A percentile compares a stretch with the other conserved stretches of the same genome.
Conservation (phyloP, 768 basidiomycete genomes). For the Coprinopsis sp. region DNA sequence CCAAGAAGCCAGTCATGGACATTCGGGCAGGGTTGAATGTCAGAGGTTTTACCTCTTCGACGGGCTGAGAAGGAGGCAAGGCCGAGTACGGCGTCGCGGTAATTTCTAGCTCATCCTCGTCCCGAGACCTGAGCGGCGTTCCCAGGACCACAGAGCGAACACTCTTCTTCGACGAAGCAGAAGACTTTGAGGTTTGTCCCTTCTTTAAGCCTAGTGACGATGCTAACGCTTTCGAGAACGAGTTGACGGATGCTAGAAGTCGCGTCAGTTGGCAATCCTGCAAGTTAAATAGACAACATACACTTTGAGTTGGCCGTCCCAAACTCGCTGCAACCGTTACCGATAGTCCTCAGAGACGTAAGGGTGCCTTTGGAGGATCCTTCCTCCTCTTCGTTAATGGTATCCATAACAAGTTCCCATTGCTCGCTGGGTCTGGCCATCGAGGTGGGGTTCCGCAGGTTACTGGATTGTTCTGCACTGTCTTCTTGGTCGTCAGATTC, state of each 20-base stretch:
- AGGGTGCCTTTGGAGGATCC: conserved; percentile 42
- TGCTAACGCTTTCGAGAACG: conserved; percentile 4
- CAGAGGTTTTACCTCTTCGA: conserved; percentile 25
- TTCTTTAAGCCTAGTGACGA: conserved; percentile 60
- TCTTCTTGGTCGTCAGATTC: conserved; percentile 23
- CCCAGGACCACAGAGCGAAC: too few species aligned
- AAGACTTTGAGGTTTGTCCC: conserved; percentile 30
- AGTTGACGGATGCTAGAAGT: conserved; percentile 6
- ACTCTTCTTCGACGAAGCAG: too few species aligned
- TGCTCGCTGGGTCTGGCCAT: conserved; percentile 56
- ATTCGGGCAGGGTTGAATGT: conserved; percentile 35
- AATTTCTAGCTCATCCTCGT: conserved; percentile 38
- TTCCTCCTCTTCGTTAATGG: conserved; percentile 66
- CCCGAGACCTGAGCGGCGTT: too few species aligned
- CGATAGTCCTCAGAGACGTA: conserved; percentile 39
- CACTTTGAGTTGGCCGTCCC: conserved; percentile 63
- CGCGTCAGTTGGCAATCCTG: too few species aligned
- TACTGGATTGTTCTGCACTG: conserved; percentile 6
- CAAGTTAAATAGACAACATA: too few species aligned
- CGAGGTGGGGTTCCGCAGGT: background rate
- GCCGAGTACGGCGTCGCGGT: conserved; percentile 41
- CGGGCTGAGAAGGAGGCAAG: conserved; percentile 28
- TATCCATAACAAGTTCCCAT: conserved; percentile 87
- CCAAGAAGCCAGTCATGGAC: conserved; percentile 18
- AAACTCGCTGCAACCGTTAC: conserved; percentile 48